Base-by-base conservation (phyloP, 1,284 basidiomycete genomes). In the Ceratobasidium sp. region DNA sequence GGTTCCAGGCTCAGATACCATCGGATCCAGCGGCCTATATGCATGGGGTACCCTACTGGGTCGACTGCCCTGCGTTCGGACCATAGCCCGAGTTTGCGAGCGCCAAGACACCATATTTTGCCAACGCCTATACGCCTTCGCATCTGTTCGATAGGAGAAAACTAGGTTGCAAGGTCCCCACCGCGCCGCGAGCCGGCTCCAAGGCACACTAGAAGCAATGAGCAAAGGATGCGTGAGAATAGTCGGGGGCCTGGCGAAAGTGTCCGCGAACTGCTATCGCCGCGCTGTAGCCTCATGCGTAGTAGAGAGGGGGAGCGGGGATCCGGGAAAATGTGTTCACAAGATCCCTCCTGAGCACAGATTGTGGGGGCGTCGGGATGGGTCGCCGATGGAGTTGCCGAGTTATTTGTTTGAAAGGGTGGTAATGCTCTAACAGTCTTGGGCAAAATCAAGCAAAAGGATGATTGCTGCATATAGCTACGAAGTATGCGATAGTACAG, bases 401-500 rank as follows among this genome's bases (percentile, higher is more conserved):
- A 48, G 8, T 48, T 19, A n/a, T 48, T 48, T 11, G 41, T 4
- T 43, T 48, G n/a, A 48, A n/a, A 48, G 16, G 14, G n/a, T 31
- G 6, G 51, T 29, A 65, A 24, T n/a, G 6, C 19, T 14, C 27
- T 54, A 54, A 31, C 16, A 58, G 29, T 19, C 31, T 31, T 9
- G 13, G 27, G 8, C 5, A 29, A 46, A 49, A 13, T 22, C 0
- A 24, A 61, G 37, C 41, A 49, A 58, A 49, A 49, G 11, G n/a
- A 5, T 48, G 1, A 48, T 62, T 72, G 43, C 69, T 48, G 43
- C 59, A 22, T 72, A 72, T 51, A 71, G 68, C 58, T 72, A 72
- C 69, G 69, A 62, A 62, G 49, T 71, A 48, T 72, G 69, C 29
- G 48, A 24, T 61, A 34, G 53, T 72, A 72, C 69, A 72, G 53